phyloP scores from a whole-genome alignment of 2,329 filamentous ascomycete species.

The Sporothrix luriei region DNA sequence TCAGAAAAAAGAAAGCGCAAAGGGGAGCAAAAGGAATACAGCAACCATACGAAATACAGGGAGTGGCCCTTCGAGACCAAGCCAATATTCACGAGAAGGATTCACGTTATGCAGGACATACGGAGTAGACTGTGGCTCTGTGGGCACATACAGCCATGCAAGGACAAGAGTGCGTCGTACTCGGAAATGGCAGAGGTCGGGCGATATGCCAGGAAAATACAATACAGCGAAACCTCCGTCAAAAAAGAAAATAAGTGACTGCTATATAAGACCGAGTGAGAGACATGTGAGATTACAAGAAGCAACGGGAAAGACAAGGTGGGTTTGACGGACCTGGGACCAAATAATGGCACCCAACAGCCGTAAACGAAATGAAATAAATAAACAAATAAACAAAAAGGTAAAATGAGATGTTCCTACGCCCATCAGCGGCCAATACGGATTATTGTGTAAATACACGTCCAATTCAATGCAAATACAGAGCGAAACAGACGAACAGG shows the following conservation, averaged over 20 bases:
- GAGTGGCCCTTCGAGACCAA: too few relatives aligned
- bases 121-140: not conserved
- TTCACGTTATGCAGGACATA: too few relatives aligned
- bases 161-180: not conserved
- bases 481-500: not conserved
- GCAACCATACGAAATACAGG: not conserved
- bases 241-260: constrained; percentile 1
- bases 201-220: not conserved
- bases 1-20: not conserved
- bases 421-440: not conserved
- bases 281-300: constrained; percentile 8
- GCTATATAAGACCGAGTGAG: constrained; percentile 10
- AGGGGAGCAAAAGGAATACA: too few relatives aligned
- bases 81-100: too few relatives aligned
- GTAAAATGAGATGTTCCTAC: not conserved
- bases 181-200: not conserved
- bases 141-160: not conserved
- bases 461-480: not conserved
- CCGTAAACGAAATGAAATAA: constrained; percentile 10
- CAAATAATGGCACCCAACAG: not conserved
- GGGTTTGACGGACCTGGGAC: not conserved
- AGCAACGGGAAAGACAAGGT: not conserved
- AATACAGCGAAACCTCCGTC: not conserved
- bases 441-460: too few relatives aligned
- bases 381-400: constrained; percentile 6